Percentiles rank a stretch among this genome's conserved stretches.
Conservation (phyloP, 2,329 filamentous ascomycete genomes). For the Eurotiales sp. region DNA sequence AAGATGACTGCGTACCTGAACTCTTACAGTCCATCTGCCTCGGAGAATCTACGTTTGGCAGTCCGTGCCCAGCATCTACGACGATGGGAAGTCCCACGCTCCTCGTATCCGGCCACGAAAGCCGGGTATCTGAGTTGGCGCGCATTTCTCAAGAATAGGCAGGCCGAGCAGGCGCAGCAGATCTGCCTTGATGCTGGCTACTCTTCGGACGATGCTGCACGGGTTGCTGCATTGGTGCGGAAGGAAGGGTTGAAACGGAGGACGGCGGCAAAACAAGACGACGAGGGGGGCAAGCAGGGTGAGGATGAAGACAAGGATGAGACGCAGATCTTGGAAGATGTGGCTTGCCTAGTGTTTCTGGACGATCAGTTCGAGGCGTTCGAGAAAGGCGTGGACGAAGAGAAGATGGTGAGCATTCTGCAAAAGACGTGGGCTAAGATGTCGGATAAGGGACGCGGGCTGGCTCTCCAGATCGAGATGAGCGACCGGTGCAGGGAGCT, state of each 20-base stretch:
- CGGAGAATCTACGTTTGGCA: constrained; percentile 66
- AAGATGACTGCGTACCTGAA: constrained; percentile 74
- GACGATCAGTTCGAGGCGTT: constrained; percentile 84
- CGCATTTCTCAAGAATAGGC: constrained; percentile 66
- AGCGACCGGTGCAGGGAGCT: constrained; percentile 60
- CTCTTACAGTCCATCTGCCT: constrained; percentile 57
- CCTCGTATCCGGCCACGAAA: constrained; percentile 69
- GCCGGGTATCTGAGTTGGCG: constrained; percentile 79
- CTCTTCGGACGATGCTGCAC: constrained; percentile 51
- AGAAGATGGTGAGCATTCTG: constrained; percentile 69
- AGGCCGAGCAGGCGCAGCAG: constrained; percentile 57
- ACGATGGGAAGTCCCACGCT: constrained; percentile 77
- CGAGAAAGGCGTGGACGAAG: constrained; percentile 65
- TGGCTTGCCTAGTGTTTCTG: constrained; percentile 81
- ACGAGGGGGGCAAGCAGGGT: too few relatives aligned
- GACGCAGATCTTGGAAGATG: constrained; percentile 75
- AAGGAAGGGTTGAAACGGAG: constrained; percentile 65
- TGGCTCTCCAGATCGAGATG: constrained; percentile 65
- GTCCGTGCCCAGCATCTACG: constrained; percentile 82
- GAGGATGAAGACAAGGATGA: constrained; percentile 26
- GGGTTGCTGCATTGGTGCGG: constrained; percentile 68
- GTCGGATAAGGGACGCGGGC: constrained; percentile 57
- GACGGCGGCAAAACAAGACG: neutral
- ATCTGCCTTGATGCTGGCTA: constrained; percentile 55
- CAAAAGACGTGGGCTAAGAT: constrained; percentile 75